Conservation (phyloP, 2,329 filamentous ascomycete species). For the Endoconidiophora polonica region DNA sequence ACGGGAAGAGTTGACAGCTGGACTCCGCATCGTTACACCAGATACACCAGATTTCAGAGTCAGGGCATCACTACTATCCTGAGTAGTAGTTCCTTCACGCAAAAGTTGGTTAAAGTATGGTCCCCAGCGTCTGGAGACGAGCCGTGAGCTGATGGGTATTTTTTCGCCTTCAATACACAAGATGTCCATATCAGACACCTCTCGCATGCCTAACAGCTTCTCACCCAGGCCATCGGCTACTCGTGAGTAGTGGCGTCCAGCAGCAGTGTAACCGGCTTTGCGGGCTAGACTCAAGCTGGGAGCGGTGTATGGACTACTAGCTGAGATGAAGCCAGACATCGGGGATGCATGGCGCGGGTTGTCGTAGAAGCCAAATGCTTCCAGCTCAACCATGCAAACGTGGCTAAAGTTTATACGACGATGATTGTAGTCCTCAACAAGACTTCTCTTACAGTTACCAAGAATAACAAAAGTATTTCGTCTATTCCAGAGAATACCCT, state of each 20-base stretch:
- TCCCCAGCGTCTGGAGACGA: conserved; percentile 79
- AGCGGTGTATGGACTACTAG: conserved; percentile 52
- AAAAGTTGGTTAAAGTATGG: conserved; percentile 89
- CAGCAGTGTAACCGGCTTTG: conserved; percentile 49
- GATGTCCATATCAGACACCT: conserved; percentile 93
- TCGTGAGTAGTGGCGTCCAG: conserved; percentile 57
- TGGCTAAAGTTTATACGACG: conserved; percentile 95
- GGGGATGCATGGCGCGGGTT: conserved; percentile 70
- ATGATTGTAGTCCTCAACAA: conserved; percentile 97
- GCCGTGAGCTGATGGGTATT: conserved; percentile 81
- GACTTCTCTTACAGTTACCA: conserved; percentile 78
- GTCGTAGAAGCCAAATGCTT: conserved; percentile 93
- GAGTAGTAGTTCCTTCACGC: conserved; percentile 54
- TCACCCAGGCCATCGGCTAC: conserved; percentile 77
- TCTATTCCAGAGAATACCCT: conserved; percentile 81
- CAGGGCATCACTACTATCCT: conserved; percentile 56
- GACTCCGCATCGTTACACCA: conserved; percentile 25
- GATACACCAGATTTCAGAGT: conserved; percentile 52
- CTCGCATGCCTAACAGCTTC: conserved; percentile 60
- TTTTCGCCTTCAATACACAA: conserved; percentile 80
- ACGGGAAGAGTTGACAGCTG: conserved; percentile 40
- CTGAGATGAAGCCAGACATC: conserved; percentile 69
- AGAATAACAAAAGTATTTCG: conserved; percentile 92
- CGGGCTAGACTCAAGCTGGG: conserved; percentile 38
- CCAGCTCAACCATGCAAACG: conserved; percentile 89